Evolutionary conservation across 2,329 filamentous ascomycete species (phyloP), one percentile per base, ranked within the genome.

Genomic region (Colletotrichum agaves): DNA sequence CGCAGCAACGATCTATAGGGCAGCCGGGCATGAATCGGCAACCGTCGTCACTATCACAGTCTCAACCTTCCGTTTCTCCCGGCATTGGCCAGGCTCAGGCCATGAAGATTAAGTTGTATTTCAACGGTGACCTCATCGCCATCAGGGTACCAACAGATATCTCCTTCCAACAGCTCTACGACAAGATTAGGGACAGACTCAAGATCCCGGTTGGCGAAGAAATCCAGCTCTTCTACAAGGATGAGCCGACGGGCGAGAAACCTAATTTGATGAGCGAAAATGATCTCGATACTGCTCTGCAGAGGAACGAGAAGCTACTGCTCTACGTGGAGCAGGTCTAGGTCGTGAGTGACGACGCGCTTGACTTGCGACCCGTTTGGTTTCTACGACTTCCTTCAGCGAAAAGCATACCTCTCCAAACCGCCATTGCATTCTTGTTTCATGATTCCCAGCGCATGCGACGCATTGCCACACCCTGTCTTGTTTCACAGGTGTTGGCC

Each of bases 101-200:
- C 3, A 91, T 98, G 83, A 98, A 98, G 79, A 92, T 98, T 77
- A 98, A 98, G 81, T 91, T 98, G 61, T 96, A 93, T 82, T 98
- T 93, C 82, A 92, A 95, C 71, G 91, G 94, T 69, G 95, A 98
- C 72, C 88, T 97, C 63, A 95, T 98, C 72, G 92, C 96, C 49
- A 94, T 99, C 74, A 90, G 94, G 37, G 93, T 98, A 62, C 91
- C 95, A 0, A 87, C 87, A 1, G 92, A 97, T 61, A 93, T 97
- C 73, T 87, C 87, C 61, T 96, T 91, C 78, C 84, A 87, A 60
- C 91, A 93, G 69, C 85, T 99, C 8, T 91, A 91, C 73, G 91
- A 94, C 72, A 97, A 96, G 80, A 89, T 98, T 67, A 87, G 89
- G 56, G 93, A 98, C 73, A 88, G 96, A 49, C 86, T 97, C 71